phyloP scores from a whole-genome alignment of 495 filamentous ascomycete genomes.

The Trichoderma reesei region DNA sequence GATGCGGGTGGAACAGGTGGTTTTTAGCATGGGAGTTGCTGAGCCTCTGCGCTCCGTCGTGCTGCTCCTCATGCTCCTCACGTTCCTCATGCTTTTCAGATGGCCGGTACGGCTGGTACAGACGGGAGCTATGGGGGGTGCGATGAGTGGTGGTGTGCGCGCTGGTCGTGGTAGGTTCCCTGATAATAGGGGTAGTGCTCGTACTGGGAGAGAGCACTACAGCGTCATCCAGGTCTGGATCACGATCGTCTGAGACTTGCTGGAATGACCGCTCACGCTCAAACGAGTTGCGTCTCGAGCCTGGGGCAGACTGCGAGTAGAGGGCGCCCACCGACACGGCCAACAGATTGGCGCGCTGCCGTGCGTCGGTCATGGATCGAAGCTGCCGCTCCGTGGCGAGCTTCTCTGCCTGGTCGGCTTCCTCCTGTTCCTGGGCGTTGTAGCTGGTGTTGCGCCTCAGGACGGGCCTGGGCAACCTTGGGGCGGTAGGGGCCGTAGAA shows the following conservation, averaged over 20 bases:
- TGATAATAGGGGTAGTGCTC: conserved; percentile 13
- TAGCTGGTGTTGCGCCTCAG: conserved; percentile 10
- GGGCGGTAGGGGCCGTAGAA: too few species aligned
- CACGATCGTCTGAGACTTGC: conserved; percentile 12
- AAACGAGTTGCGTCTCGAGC: conserved; percentile 27
- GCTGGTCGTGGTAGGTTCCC: not conserved
- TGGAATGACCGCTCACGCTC: conserved; percentile 21
- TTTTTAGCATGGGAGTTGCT: conserved; percentile 42
- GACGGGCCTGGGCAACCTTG: conserved; percentile 5
- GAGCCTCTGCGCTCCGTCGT: conserved; percentile 36
- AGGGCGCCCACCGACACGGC: conserved; percentile 19
- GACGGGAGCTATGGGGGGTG: conserved; percentile 9
- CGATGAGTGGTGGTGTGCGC: not conserved
- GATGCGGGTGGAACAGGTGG: conserved; percentile 5
- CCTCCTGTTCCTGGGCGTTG: conserved; percentile 8
- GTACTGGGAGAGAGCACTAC: conserved; percentile 15
- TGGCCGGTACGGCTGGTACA: conserved; percentile 16
- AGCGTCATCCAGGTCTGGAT: conserved; percentile 24
- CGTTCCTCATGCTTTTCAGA: conserved; percentile 15
- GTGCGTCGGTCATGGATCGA: conserved; percentile 10
- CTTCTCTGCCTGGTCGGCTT: conserved; percentile 11
- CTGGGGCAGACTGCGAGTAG: conserved; percentile 21
- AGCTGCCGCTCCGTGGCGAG: conserved; percentile 1
- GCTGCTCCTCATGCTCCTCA: not conserved
- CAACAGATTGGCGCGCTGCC: conserved; percentile 1